These are phyloP conservation scores for Abrus pulchellus DNA, from an alignment of 306 rosid genomes.

Conservation along the genomic window DNA sequence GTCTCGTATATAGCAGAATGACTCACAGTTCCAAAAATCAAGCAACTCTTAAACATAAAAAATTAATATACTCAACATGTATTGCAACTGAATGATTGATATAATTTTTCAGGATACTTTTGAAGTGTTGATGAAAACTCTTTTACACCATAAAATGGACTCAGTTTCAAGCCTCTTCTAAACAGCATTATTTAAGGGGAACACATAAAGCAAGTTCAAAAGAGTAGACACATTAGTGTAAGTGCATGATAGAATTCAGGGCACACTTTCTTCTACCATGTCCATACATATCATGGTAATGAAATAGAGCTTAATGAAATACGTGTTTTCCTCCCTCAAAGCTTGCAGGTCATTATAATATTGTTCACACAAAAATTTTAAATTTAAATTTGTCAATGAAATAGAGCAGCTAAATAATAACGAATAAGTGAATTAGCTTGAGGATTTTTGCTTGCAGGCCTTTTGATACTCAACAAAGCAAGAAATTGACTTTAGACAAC, in stretches of 20 bases:
- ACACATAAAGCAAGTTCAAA: slow-evolving; percentile 28
- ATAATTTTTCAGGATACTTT: slow-evolving; percentile 19
- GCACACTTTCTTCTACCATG: neutral
- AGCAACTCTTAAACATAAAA: slow-evolving; percentile 30
- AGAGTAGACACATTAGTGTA: slow-evolving; percentile 23
- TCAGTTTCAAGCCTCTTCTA: slow-evolving; percentile 19
- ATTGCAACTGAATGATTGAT: slow-evolving; percentile 14
- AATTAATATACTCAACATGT: neutral
- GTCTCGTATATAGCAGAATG: slow-evolving; percentile 8
- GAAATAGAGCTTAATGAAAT: no score
- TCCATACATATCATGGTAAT: neutral
- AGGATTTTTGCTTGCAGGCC: neutral
- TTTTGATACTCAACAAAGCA: slow-evolving; percentile 34
- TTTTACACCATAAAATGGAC: slow-evolving; percentile 21
- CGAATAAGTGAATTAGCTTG: slow-evolving; percentile 1
- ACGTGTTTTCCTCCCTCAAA: neutral
- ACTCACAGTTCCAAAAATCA: slow-evolving; percentile 28
- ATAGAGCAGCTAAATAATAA: slow-evolving; percentile 7
- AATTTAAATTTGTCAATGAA: slow-evolving; percentile 10
- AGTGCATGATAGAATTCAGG: neutral
- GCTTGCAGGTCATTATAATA: slow-evolving; percentile 5
- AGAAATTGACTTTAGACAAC: slow-evolving; percentile 17
- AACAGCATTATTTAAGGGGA: slow-evolving; percentile 11
- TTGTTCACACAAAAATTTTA: neutral
- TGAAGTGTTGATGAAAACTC: slow-evolving; percentile 26